Conservation (phyloP, 495 filamentous ascomycete species). For the Tuber indicum region DNA sequence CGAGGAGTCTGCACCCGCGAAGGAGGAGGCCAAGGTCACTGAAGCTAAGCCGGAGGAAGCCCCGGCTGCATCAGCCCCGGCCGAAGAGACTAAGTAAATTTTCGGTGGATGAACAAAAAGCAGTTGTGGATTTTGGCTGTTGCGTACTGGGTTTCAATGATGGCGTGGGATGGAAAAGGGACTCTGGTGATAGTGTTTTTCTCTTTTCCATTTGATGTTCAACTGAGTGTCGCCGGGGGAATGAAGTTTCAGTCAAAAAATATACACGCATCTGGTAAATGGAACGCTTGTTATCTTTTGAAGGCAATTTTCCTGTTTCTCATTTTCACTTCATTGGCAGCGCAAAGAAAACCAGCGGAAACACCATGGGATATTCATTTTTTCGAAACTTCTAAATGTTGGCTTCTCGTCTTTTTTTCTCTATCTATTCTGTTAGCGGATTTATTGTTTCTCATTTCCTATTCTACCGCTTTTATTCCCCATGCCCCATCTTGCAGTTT, state of each 20-base stretch:
- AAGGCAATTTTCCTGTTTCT: conserved; percentile 28
- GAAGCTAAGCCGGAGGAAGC: conserved; percentile 47
- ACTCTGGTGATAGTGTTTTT: conserved; percentile 28
- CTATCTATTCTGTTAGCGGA: conserved; percentile 36
- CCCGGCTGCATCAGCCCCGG: conserved; percentile 35
- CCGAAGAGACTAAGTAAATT: conserved; percentile 42
- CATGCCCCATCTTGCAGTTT: background rate
- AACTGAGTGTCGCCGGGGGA: conserved; percentile 19
- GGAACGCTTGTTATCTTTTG: conserved; percentile 35
- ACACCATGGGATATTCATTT: conserved; percentile 7
- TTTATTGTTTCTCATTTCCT: conserved; percentile 22
- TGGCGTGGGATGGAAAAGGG: conserved; percentile 25
- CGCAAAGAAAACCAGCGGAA: conserved; percentile 37
- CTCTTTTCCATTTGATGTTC: conserved; percentile 38
- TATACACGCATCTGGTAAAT: conserved; percentile 36
- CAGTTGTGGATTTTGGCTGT: conserved; percentile 19
- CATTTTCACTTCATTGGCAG: conserved; percentile 24
- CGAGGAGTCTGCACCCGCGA: conserved; percentile 56
- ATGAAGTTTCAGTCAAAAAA: conserved; percentile 30
- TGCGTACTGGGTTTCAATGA: conserved; percentile 26
- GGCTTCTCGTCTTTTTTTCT: conserved; percentile 31
- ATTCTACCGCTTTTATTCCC: conserved; percentile 2
- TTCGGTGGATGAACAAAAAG: conserved; percentile 5
- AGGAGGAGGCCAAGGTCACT: conserved; percentile 61
- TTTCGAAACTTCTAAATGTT: conserved; percentile 26